A percentile compares a stretch with the other conserved stretches of the same genome.
These are phyloP conservation scores for Quercus gilva DNA, from an alignment of 306 rosid species.

Conservation along the genomic window DNA sequence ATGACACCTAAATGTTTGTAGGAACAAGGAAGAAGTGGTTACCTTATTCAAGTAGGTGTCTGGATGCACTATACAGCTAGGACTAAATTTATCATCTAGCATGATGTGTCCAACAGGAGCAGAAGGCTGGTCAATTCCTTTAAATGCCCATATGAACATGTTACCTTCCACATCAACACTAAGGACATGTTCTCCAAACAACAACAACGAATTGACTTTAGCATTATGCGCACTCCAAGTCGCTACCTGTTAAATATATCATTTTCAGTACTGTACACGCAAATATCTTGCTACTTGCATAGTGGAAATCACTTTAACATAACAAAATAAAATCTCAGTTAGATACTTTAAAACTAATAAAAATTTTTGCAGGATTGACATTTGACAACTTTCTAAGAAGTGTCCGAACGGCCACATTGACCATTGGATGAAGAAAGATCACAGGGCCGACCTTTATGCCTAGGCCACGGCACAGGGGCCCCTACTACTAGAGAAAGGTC, in stretches of 20 bases:
- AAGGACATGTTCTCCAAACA: slow-evolving; percentile 79
- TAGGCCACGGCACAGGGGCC: too few relatives aligned
- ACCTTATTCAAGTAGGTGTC: slow-evolving; percentile 95
- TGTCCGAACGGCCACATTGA: too few relatives aligned
- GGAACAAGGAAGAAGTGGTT: slow-evolving; percentile 10
- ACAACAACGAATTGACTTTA: slow-evolving; percentile 59
- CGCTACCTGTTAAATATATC: slow-evolving; percentile 48
- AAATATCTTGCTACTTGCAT: background rate
- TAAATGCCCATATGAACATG: slow-evolving; percentile 77
- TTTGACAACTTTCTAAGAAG: too few relatives aligned
- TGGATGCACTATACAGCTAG: slow-evolving; percentile 82
- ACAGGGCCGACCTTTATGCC: too few relatives aligned
- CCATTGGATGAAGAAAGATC: too few relatives aligned
- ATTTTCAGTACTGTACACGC: background rate
- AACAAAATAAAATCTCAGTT: too few relatives aligned
- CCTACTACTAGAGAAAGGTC: too few relatives aligned
- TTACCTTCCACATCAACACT: slow-evolving; percentile 66
- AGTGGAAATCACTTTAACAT: too few relatives aligned
- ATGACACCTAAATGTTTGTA: background rate
- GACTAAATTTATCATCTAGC: slow-evolving; percentile 49
- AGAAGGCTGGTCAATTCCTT: slow-evolving; percentile 55
- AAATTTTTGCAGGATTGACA: too few relatives aligned
- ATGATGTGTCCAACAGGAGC: slow-evolving; percentile 55
- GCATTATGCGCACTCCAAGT: slow-evolving; percentile 72
- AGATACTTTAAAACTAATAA: too few relatives aligned